Base-by-base conservation (phyloP, 805 yeast genomes). In the Schwanniomyces pseudopolymorphus region DNA sequence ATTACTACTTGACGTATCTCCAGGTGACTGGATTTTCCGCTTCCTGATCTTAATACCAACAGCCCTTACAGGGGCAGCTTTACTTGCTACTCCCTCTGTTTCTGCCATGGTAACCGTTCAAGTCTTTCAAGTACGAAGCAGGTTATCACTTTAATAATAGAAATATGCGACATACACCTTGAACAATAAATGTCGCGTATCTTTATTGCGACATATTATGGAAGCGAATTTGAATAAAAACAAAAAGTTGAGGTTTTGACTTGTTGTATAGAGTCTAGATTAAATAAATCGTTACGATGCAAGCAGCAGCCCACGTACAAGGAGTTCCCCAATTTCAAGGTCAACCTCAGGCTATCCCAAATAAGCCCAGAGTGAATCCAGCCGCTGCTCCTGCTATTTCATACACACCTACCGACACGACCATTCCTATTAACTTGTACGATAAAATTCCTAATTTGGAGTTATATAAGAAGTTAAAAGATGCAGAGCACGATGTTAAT, bases 401-500 rank as follows among this genome's bases (percentile, higher is more conserved):
- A n/a, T 71, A 69, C 49, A 61, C 74, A 2, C 78, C 78, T 9
- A 72, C 72, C 3, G 77, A 72, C 33, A 65, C 67, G 25, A 55
- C 60, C 10, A 70, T 73, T 22, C 77, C 78, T 2, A 54, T 64
- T 1, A 53, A 51, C 17, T 59, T 73, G 38, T 70, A 70, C 54
- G 63, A 62, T 36, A 64, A 67, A 45, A 61, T 87, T 6, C 89
- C 92, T 5, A 88, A 89, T 57, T 83, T 89, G n/a, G 81, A 77
- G 16, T 70, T 83, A 47, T 88, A 87, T 65, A 80, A 85, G 57
- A 77, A 82, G 44, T 72, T 92, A 39, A 78, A 79, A 52, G 89
- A 86, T 7, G 89, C 91, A n/a, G 99, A 94, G 64, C 79, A 82
- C 50, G 78, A 82, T 51, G 67, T 92, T 39, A 98, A 94, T 64